Percentiles rank a stretch among this genome's conserved stretches.
These are phyloP conservation scores for Sechiopsis laciniata DNA, from an alignment of 306 rosid genomes.

Conservation along the genomic window DNA sequence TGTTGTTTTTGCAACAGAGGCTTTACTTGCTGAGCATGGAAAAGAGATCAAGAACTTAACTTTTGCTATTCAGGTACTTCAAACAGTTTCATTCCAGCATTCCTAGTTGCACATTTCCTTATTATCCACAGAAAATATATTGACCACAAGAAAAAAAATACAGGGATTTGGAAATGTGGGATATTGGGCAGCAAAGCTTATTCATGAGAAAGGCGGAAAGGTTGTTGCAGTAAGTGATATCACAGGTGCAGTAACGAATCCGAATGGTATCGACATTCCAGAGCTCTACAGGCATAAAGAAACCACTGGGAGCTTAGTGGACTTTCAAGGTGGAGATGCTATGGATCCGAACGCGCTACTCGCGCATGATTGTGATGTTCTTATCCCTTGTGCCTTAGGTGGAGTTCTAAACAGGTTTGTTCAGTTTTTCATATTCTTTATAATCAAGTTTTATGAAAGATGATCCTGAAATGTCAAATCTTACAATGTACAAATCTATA, in stretches of 20 bases:
- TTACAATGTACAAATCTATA: background rate
- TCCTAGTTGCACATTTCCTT: background rate
- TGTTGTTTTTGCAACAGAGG: constrained; percentile 52
- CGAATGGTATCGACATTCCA: constrained; percentile 38
- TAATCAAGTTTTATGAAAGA: constrained; percentile 3
- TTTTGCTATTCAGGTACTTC: constrained; percentile 49
- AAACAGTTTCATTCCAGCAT: background rate
- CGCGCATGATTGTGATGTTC: constrained; percentile 48
- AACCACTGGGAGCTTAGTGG: constrained; percentile 34
- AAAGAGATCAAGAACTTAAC: constrained; percentile 41
- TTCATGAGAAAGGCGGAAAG: constrained; percentile 52
- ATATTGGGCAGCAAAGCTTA: constrained; percentile 49
- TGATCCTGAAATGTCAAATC: background rate
- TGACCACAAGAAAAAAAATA: background rate
- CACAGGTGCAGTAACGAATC: constrained; percentile 48
- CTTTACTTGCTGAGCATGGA: constrained; percentile 56
- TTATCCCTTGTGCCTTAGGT: constrained; percentile 56
- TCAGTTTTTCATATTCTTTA: constrained; percentile 1
- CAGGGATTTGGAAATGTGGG: constrained; percentile 96
- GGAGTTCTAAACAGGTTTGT: constrained; percentile 58
- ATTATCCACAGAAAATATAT: background rate
- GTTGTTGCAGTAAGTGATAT: constrained; percentile 51
- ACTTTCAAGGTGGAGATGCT: constrained; percentile 39
- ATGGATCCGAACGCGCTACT: constrained; percentile 45
- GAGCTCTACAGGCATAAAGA: constrained; percentile 42